phyloP scores from a whole-genome alignment of 768 basidiomycete species.

The Pulveroboletus frians region DNA sequence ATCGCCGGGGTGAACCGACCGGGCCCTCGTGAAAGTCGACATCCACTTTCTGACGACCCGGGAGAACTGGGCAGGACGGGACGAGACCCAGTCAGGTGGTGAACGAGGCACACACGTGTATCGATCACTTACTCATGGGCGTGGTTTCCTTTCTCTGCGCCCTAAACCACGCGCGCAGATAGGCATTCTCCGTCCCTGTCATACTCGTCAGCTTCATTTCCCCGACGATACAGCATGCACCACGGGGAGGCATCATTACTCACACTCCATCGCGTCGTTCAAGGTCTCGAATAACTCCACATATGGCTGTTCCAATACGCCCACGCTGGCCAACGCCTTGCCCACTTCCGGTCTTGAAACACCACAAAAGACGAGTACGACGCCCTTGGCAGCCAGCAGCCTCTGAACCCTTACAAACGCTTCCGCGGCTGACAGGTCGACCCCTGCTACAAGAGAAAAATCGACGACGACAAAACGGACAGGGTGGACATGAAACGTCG shows the following conservation, averaged over 20 bases:
- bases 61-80: conserved; percentile 38
- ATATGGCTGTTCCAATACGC: conserved; percentile 66
- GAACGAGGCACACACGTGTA: background rate
- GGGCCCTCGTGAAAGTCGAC: conserved; percentile 39
- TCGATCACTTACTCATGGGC: conserved; percentile 38
- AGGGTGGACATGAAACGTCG: conserved; percentile 66
- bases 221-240: background rate
- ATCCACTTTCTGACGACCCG: conserved; percentile 51
- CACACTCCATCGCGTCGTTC: conserved; percentile 92
- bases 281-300: conserved; percentile 80
- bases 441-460: conserved; percentile 76
- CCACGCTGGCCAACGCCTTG: conserved; percentile 71
- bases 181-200: conserved; percentile 89
- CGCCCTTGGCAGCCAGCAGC: conserved; percentile 65
- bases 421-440: conserved; percentile 94
- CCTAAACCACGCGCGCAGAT: conserved; percentile 75
- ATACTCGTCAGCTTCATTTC: conserved; percentile 2
- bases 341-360: conserved; percentile 61
- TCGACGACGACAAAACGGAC: conserved; percentile 90
- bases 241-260: conserved; percentile 28
- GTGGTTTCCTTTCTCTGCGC: conserved; percentile 54
- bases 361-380: conserved; percentile 88
- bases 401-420: conserved; percentile 91
- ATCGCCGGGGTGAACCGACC: conserved; percentile 60
- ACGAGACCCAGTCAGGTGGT: background rate